These are phyloP conservation scores for Cordyceps sp. DNA, from an alignment of 2,329 filamentous ascomycete species.

Conservation along the genomic window DNA sequence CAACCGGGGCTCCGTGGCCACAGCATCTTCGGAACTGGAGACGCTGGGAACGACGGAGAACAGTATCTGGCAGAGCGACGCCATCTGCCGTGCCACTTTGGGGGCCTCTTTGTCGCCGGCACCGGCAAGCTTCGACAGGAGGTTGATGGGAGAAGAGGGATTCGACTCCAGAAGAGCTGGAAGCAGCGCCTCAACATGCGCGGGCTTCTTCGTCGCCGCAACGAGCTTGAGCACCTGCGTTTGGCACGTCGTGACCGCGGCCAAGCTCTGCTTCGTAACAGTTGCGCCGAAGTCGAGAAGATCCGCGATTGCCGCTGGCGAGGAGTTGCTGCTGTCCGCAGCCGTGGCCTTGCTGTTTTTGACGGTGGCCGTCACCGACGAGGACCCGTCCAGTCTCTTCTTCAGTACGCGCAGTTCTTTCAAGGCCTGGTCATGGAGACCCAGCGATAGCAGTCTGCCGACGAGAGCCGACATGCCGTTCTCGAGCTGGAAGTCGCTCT, in stretches of 20 bases:
- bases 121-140: slow-evolving; percentile 32
- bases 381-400: slow-evolving; percentile 33
- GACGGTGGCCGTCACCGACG: slow-evolving; percentile 9
- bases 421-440: slow-evolving; percentile 48
- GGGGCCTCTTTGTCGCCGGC: slow-evolving; percentile 25
- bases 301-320: slow-evolving; percentile 29
- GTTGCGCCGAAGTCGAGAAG: slow-evolving; percentile 44
- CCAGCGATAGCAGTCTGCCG: slow-evolving; percentile 46
- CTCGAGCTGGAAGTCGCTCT: slow-evolving; percentile 54
- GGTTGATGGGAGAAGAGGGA: slow-evolving; percentile 37
- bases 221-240: slow-evolving; percentile 48
- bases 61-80: slow-evolving; percentile 46
- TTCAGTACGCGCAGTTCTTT: slow-evolving; percentile 55
- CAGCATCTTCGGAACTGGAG: slow-evolving; percentile 43
- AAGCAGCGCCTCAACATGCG: slow-evolving; percentile 39
- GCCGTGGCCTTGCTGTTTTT: slow-evolving; percentile 14
- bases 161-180: slow-evolving; percentile 35
- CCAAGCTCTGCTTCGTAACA: slow-evolving; percentile 25
- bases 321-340: slow-evolving; percentile 13
- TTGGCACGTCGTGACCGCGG: slow-evolving; percentile 46
- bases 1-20: slow-evolving; percentile 33
- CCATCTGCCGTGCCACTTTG: slow-evolving; percentile 49
- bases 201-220: slow-evolving; percentile 39
- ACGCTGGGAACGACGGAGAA: slow-evolving; percentile 51
- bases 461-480: slow-evolving; percentile 55